Percentiles rank a stretch among this genome's conserved stretches.
phyloP scores from a whole-genome alignment of 2,329 filamentous ascomycete genomes.

The Nakataea oryzae region DNA sequence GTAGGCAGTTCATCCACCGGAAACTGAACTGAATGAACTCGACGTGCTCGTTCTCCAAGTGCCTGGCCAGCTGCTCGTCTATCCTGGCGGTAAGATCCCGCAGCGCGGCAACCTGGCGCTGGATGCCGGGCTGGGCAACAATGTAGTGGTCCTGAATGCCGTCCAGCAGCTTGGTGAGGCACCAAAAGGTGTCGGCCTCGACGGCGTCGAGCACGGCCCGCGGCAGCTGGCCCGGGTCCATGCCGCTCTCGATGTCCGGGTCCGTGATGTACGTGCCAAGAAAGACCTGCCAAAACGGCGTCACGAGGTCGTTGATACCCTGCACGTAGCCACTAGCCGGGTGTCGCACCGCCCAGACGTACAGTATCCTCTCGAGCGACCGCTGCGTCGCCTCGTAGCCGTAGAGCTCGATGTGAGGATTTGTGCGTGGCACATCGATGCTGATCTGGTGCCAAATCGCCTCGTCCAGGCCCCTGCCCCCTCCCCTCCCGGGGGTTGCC shows the following conservation, averaged over 20 bases:
- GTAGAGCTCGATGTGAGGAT: conserved; percentile 91
- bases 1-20: conserved; percentile 97
- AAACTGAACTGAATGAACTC: conserved; percentile 99
- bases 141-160: conserved; percentile 99
- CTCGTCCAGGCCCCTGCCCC: conserved; percentile 58
- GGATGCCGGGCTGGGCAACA: conserved; percentile 91
- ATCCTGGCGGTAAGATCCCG: conserved; percentile 87
- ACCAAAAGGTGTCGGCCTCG: conserved; percentile 98
- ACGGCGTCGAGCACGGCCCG: conserved; percentile 88
- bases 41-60: conserved; percentile 81
- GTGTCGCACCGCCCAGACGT: conserved; percentile 95
- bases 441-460: conserved; percentile 99
- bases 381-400: conserved; percentile 92
- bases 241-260: conserved; percentile 79
- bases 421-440: conserved; percentile 93
- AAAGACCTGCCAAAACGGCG: conserved; percentile 97
- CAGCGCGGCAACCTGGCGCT: conserved; percentile 81
- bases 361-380: conserved; percentile 87
- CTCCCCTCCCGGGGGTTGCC: conserved; percentile 10
- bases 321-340: conserved; percentile 97
- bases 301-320: conserved; percentile 96
- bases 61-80: conserved; percentile 71
- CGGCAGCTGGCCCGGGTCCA: conserved; percentile 93
- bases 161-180: conserved; percentile 92
- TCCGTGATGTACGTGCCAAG: conserved; percentile 92